Evolutionary conservation across 805 yeast genomes (phyloP).

Genomic region (Ogataea degrootiae): DNA sequence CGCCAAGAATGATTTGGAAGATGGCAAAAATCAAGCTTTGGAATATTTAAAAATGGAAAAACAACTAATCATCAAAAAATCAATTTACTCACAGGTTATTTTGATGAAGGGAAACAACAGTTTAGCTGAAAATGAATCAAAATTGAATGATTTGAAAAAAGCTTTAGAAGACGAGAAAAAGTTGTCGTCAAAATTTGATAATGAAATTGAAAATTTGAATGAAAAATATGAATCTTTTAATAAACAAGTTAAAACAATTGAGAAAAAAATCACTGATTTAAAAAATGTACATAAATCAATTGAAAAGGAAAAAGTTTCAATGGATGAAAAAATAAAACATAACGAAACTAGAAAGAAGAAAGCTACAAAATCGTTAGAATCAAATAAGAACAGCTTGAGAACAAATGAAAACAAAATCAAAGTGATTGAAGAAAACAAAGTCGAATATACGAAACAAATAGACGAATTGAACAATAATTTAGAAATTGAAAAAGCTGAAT

Average conservation of each 20-base stretch:
- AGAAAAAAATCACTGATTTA: slow-evolving; percentile 26
- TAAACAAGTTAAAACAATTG: slow-evolving; percentile 19
- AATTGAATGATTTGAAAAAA: slow-evolving; percentile 34
- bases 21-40: slow-evolving; percentile 64
- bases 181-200: slow-evolving; percentile 36
- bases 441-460: slow-evolving; percentile 40
- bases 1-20: slow-evolving; percentile 60
- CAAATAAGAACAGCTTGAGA: slow-evolving; percentile 40
- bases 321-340: slow-evolving; percentile 75
- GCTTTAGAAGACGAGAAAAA: slow-evolving; percentile 40
- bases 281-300: slow-evolving; percentile 36
- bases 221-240: slow-evolving; percentile 24
- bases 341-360: slow-evolving; percentile 54
- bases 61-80: slow-evolving; percentile 44
- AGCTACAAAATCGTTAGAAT: slow-evolving; percentile 47
- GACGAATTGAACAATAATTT: slow-evolving; percentile 41
- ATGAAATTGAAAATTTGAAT: slow-evolving; percentile 31
- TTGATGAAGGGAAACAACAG: slow-evolving; percentile 35
- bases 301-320: slow-evolving; percentile 58
- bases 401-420: slow-evolving; percentile 44
- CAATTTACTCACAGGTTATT: slow-evolving; percentile 53
- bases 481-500: slow-evolving; percentile 45
- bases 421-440: slow-evolving; percentile 40
- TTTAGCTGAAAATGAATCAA: slow-evolving; percentile 33
- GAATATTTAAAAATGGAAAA: slow-evolving; percentile 63